Conservation (phyloP, 306 rosid species). For the Ammopiptanthus mongolicus region DNA sequence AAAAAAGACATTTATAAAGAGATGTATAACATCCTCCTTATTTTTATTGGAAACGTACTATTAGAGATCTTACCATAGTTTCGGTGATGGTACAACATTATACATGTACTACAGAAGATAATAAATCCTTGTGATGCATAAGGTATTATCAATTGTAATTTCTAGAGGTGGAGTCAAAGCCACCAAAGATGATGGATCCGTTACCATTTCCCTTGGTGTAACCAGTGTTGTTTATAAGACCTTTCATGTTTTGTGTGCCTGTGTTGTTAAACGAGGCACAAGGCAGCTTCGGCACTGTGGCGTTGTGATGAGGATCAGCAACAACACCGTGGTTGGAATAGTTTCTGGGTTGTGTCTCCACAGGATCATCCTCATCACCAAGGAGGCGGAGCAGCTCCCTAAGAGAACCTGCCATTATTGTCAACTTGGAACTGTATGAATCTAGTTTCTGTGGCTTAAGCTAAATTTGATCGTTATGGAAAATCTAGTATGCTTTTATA, state of each 20-base stretch:
- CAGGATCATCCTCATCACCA: neutral
- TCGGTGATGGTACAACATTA: neutral
- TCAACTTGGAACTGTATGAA: neutral
- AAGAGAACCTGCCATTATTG: conserved; percentile 19
- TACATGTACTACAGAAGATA: neutral
- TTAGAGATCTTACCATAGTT: neutral
- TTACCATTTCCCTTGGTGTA: conserved; percentile 21
- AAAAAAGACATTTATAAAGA: neutral
- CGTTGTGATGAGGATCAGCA: neutral
- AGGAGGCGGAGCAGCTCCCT: neutral
- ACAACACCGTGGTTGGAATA: neutral
- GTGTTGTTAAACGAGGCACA: neutral
- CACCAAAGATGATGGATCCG: conserved; percentile 21
- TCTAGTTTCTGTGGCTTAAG: neutral
- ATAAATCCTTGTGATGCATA: neutral
- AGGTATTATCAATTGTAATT: neutral
- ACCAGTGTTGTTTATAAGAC: conserved; percentile 30
- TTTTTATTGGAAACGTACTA: conserved; percentile 7
- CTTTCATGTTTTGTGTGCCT: conserved; percentile 17
- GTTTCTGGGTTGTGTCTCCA: neutral
- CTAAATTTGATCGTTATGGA: neutral
- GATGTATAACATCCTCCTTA: neutral
- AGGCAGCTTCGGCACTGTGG: neutral
- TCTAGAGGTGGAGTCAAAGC: conserved; percentile 18
- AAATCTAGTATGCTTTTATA: conserved; percentile 2